Evolutionary conservation across 129 eudicot genomes (phyloP), one percentile per base, ranked within the genome.

Genomic region (Chrysanthemum makinoi): DNA sequence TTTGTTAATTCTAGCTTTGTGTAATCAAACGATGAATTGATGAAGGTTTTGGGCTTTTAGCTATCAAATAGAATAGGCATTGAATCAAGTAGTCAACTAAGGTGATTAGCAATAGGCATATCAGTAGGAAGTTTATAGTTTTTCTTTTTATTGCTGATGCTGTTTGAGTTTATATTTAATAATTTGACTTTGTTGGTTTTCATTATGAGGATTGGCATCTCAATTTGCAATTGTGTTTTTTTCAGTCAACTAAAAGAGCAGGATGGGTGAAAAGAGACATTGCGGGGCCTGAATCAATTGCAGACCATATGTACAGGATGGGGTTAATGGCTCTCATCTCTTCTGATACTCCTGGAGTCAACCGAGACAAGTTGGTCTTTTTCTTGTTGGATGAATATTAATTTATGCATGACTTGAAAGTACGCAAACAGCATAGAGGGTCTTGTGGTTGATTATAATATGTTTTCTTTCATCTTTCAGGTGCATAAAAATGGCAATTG

Each of bases 291-390:
- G 99, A 94, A 59, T 94, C 99, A 2, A 84, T 94, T 66, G 95
- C 97, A 47, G 99, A 94, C 74, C 99, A 94, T 77, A 94, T 94
- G 99, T 87, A 94, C 59, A 86, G 97, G 12, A 94, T 94, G 99
- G 96, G 97, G 47, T 69, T 94, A 14, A 94, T 94, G 99, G 97
- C 91, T 72, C 93, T 94, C 62, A 81, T 94, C 65, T 64, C 95
- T 62, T 62, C 95, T 54, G 96, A 94, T 69, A 10, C 84, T 72
- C 99, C 99, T 26, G 97, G 94, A 13, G 81, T 94, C 66, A 84
- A 94, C 81, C 86, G 99, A 22, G 99, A 94, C 63, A 94, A 87
- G 98, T 91, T 77, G 68, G 75, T 39, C 62, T 54, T 6, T 51
- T 53, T 47, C 10, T 58, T 16, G 47, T 39, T 55, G 19, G 18